phyloP scores from a whole-genome alignment of 169 alveolate genomes.

The Plasmodium vinckei region DNA sequence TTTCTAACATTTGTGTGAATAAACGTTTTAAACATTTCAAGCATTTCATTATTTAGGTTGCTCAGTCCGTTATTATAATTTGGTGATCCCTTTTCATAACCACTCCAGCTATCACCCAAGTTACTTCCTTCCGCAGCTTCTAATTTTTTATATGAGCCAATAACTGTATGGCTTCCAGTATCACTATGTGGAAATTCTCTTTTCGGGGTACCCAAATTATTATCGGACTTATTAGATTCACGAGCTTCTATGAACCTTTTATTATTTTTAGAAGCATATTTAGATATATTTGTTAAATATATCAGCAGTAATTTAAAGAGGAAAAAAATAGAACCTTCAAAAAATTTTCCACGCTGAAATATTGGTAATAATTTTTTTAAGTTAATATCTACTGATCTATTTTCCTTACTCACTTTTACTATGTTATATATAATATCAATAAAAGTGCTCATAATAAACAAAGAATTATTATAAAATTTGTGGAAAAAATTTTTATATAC shows the following conservation, averaged over 20 bases:
- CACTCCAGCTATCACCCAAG: conserved; percentile 1
- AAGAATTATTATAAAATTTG: conserved; percentile 25
- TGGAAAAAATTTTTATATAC: conserved; percentile 19
- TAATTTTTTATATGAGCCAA: background rate
- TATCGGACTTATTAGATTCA: background rate
- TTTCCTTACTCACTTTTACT: conserved; percentile 9
- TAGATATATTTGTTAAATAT: conserved; percentile 3
- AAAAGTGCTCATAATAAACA: conserved; percentile 27
- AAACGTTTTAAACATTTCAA: conserved; percentile 9
- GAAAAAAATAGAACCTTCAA: conserved; percentile 53
- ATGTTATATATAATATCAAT: conserved; percentile 28
- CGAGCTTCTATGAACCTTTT: background rate
- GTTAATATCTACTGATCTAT: conserved; percentile 4
- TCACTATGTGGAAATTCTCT: background rate
- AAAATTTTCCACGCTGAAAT: conserved; percentile 14
- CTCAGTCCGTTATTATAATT: background rate
- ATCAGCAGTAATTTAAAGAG: conserved; percentile 41
- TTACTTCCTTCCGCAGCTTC: background rate
- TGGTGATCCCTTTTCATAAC: background rate
- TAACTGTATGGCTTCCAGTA: background rate
- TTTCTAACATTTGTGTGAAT: conserved; percentile 22
- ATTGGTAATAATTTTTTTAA: conserved; percentile 21
- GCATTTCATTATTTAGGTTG: conserved; percentile 7
- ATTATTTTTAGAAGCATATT: too few relatives aligned
- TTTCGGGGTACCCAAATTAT: background rate